A percentile compares a stretch with the other conserved stretches of the same genome.
Evolutionary conservation across 2,329 filamentous ascomycete genomes (phyloP).

Genomic region (Alternaria triticina): DNA sequence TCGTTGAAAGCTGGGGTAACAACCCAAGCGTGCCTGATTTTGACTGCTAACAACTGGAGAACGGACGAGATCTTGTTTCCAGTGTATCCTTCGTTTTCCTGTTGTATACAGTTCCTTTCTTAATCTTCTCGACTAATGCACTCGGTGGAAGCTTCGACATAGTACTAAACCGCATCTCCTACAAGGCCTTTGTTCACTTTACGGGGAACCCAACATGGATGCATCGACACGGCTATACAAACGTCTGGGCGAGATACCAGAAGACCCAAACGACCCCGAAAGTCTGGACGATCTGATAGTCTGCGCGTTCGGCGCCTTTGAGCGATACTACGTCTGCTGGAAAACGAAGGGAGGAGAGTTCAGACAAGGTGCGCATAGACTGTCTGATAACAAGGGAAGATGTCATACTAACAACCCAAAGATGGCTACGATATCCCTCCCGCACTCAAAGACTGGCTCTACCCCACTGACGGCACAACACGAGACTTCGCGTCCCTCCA

Average conservation of each 20-base stretch:
- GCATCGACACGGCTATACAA: constrained; percentile 41
- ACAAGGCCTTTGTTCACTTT: neutral
- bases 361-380: constrained; percentile 39
- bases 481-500: constrained; percentile 46
- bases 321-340: constrained; percentile 51
- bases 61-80: no score
- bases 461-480: constrained; percentile 34
- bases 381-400: no score
- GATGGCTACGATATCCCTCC: constrained; percentile 46
- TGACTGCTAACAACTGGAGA: neutral
- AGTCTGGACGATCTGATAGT: constrained; percentile 48
- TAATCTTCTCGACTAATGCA: neutral
- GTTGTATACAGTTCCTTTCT: no score
- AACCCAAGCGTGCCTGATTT: neutral
- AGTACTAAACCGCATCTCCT: neutral
- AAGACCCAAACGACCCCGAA: constrained; percentile 38
- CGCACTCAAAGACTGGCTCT: constrained; percentile 44
- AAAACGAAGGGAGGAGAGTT: constrained; percentile 44
- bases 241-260: constrained; percentile 40
- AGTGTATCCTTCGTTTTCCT: no score
- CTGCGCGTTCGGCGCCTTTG: constrained; percentile 50
- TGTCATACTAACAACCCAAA: constrained; percentile 9
- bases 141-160: neutral
- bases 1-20: neutral
- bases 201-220: constrained; percentile 26